phyloP scores from a whole-genome alignment of 75 land plant genomes.

The Cupressus sempervirens region DNA sequence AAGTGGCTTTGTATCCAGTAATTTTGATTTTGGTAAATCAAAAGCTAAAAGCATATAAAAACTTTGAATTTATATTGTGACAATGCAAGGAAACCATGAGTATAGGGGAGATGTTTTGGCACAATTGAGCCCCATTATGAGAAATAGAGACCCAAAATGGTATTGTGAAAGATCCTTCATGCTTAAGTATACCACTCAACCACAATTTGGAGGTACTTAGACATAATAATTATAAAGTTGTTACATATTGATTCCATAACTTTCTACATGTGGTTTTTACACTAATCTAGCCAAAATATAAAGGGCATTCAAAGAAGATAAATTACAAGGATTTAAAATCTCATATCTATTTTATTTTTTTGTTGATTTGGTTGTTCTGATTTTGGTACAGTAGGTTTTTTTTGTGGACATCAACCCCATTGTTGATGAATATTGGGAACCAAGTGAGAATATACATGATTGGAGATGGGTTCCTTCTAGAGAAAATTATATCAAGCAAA shows the following conservation, averaged over 20 bases:
- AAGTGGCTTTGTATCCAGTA: neutral
- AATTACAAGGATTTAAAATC: no score
- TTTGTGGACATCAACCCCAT: constrained; percentile 81
- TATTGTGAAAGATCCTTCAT: constrained; percentile 52
- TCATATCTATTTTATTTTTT: neutral
- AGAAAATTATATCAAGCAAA: constrained; percentile 45
- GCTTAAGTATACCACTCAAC: constrained; percentile 15
- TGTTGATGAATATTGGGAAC: constrained; percentile 58
- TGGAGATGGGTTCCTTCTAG: constrained; percentile 78
- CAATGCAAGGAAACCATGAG: constrained; percentile 86
- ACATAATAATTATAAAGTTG: neutral
- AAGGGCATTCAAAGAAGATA: no score
- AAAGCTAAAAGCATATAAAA: no score
- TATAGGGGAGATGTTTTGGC: constrained; percentile 70
- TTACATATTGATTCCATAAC: no score
- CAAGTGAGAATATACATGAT: constrained; percentile 43
- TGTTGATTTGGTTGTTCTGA: neutral
- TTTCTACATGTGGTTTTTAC: no score
- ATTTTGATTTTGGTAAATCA: neutral
- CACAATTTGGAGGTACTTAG: neutral
- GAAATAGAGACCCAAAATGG: constrained; percentile 46
- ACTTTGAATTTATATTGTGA: no score
- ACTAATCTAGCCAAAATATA: no score
- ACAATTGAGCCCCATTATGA: constrained; percentile 52
- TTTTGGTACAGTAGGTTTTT: constrained; percentile 35